Percentiles rank a stretch among this genome's conserved stretches.
Conservation (phyloP, 2,329 filamentous ascomycete species). For the Nannizziopsis arthrosporioides region DNA sequence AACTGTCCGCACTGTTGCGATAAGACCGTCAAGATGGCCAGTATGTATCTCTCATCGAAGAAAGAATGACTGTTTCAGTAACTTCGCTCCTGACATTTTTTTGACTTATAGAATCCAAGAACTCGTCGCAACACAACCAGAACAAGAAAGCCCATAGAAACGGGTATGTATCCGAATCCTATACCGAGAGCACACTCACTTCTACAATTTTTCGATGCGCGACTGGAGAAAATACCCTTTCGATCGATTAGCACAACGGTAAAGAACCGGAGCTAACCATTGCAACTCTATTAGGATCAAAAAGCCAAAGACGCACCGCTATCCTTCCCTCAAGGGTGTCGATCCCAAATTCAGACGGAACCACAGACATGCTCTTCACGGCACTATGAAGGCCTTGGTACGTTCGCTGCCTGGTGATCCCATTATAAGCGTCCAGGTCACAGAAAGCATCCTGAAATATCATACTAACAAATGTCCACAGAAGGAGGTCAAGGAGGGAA, state of each 20-base stretch:
- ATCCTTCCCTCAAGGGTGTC: conserved; percentile 95
- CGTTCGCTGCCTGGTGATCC: conserved; percentile 30
- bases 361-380: conserved; percentile 98
- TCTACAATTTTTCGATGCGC: not conserved
- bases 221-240: not conserved
- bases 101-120: conserved; percentile 79
- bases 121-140: conserved; percentile 99
- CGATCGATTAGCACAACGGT: not conserved
- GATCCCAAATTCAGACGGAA: conserved; percentile 99
- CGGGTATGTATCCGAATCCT: conserved; percentile 56
- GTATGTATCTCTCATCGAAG: conserved; percentile 24
- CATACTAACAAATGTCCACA: conserved; percentile 37
- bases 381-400: conserved; percentile 96
- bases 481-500: conserved; percentile 98
- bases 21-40: conserved; percentile 38
- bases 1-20: conserved; percentile 29
- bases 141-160: conserved; percentile 98
- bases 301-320: conserved; percentile 98
- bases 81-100: not conserved
- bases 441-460: not conserved
- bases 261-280: not conserved
- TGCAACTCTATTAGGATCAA: conserved; percentile 64
- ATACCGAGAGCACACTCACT: not conserved
- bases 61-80: not conserved
- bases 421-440: not conserved